Percentiles rank a stretch among this genome's conserved stretches.
phyloP scores from a whole-genome alignment of 495 filamentous ascomycete species.

The Annulohypoxylon nitens region DNA sequence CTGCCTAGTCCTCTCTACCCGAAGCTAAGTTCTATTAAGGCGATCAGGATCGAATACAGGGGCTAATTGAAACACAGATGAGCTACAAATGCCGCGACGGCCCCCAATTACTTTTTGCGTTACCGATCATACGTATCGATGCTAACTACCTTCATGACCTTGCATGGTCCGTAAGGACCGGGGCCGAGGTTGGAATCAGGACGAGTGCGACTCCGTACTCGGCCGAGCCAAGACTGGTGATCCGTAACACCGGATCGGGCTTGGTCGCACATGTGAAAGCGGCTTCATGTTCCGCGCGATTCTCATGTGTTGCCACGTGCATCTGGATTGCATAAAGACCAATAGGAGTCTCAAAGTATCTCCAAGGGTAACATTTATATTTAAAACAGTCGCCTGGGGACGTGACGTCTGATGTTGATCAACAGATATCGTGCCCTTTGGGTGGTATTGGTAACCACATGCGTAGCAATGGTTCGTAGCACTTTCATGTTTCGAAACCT shows the following conservation, averaged over 20 bases:
- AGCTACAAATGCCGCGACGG: conserved; percentile 14
- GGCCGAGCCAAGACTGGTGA: conserved; percentile 13
- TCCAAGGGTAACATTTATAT: conserved; percentile 7
- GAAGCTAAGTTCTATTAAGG: background rate
- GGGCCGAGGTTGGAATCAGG: conserved; percentile 1
- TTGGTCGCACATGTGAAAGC: conserved; percentile 8
- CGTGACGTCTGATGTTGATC: conserved; percentile 5
- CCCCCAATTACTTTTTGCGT: background rate
- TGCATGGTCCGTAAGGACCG: conserved; percentile 16
- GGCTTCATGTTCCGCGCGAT: background rate
- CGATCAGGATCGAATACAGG: conserved; percentile 1
- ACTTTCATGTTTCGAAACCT: background rate
- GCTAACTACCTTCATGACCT: too few relatives aligned
- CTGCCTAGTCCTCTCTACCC: background rate
- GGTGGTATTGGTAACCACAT: conserved; percentile 16
- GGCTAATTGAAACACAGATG: background rate
- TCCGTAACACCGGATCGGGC: conserved; percentile 18
- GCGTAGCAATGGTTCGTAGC: background rate
- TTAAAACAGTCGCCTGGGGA: background rate
- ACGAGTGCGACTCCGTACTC: background rate
- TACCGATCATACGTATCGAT: conserved; percentile 10
- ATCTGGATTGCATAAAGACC: background rate
- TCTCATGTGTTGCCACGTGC: conserved; percentile 15
- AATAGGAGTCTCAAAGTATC: conserved; percentile 12
- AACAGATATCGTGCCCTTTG: conserved; percentile 8